These are phyloP conservation scores for Escallonia herrerae DNA, from an alignment of 129 eudicot species.

Conservation along the genomic window DNA sequence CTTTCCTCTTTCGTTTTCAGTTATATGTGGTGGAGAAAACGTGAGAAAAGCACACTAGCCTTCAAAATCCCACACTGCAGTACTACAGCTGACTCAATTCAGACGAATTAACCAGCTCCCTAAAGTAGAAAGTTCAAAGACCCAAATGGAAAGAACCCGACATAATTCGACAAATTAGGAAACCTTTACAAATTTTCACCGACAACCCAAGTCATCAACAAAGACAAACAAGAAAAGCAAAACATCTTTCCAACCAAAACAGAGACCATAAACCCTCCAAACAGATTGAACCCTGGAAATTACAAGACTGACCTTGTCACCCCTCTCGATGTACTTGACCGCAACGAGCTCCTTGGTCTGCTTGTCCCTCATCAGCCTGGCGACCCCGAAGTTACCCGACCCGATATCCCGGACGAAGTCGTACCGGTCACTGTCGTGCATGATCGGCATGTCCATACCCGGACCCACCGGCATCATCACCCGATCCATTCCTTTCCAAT, in stretches of 20 bases:
- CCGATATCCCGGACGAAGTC: constrained; percentile 79
- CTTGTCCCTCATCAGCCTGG: constrained; percentile 81
- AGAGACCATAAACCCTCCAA: not conserved
- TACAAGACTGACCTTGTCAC: constrained; percentile 61
- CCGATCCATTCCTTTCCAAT: constrained; percentile 58
- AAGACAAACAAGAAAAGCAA: constrained; percentile 3
- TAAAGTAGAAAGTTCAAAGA: not conserved
- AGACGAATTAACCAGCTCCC: not conserved
- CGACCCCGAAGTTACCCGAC: constrained; percentile 84
- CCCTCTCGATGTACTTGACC: constrained; percentile 84
- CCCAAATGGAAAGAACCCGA: not conserved
- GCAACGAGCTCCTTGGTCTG: constrained; percentile 86
- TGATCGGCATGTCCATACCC: constrained; percentile 77
- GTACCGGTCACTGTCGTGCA: constrained; percentile 88
- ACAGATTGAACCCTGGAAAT: not conserved
- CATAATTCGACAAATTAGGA: not conserved
- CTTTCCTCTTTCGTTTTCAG: no score
- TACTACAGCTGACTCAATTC: not conserved
- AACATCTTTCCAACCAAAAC: not conserved
- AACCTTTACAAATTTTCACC: constrained; percentile 15
- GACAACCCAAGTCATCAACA: constrained; percentile 4
- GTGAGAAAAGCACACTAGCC: no score
- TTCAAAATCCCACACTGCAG: no score
- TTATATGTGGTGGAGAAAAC: no score
- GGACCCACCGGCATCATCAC: constrained; percentile 26